Evolutionary conservation across 306 rosid species (phyloP), one percentile per base, ranked within the genome.

Genomic region (Lupinus albus): DNA sequence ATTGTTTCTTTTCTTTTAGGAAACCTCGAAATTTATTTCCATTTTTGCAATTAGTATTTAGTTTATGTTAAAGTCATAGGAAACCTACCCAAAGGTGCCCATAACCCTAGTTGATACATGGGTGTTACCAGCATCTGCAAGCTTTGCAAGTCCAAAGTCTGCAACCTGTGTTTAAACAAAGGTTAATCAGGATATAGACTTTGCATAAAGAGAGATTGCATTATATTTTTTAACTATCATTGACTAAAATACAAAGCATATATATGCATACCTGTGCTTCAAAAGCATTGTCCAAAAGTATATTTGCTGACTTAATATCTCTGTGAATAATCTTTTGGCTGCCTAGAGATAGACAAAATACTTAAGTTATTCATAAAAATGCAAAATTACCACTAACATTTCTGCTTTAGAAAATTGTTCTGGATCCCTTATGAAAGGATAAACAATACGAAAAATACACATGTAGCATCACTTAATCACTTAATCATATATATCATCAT

Each of bases 71-170:
- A n/a, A 74, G 61, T 11, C 50, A 49, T 25, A 59, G 35, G 61
- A 73, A 71, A 71, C 86, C 49, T 77, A 93, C 99, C 99, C 99
- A 53, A 93, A 93, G 80, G 99, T 90, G 10, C 99, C 99, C 94
- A 93, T 85, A 64, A 93, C 97, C 66, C 99, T 83, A 20, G 99
- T 93, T 52, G 99, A 88, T 51, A 93, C 97, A 78, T 90, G 99
- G 45, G 88, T 90, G 21, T 80, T 47, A 30, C 80, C 70, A 78
- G 87, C 85, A 44, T 85, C 89, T 0, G 91, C 68, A 36, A 87
- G 84, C 79, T 81, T 90, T 4, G 99, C 99, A 46, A 93, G 99
- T 76, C 99, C 99, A 76, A 93, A 93, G 62, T 93, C 99, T 20
- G 99, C 87, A 79, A 93, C 99, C 99, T 92, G 88, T 49, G 39